Evolutionary conservation across 2,329 filamentous ascomycete genomes (phyloP).

Genomic region (Pseudodiploospora longispora): DNA sequence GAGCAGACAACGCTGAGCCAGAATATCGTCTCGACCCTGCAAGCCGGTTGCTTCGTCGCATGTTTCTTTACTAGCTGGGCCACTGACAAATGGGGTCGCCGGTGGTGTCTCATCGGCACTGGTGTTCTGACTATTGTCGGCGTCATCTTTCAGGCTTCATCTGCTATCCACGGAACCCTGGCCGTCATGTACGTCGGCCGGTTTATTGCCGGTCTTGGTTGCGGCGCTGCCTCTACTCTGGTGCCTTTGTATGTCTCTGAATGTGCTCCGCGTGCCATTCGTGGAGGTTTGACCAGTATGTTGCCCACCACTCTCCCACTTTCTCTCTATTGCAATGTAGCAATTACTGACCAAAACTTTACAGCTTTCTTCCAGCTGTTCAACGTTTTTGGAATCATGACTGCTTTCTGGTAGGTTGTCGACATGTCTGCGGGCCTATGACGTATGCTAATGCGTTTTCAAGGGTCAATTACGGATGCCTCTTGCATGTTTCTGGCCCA

Average conservation of each 20-base stretch:
- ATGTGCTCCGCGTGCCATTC: conserved; percentile 41
- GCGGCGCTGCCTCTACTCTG: conserved; percentile 41
- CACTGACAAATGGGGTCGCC: conserved; percentile 48
- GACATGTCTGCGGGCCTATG: neutral
- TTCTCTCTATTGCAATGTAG: no score
- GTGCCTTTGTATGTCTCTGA: conserved; percentile 40
- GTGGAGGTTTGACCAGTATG: conserved; percentile 39
- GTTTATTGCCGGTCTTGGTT: conserved; percentile 41
- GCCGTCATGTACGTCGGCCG: conserved; percentile 59
- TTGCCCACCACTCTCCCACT: neutral
- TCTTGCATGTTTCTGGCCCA: conserved; percentile 37
- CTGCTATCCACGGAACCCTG: conserved; percentile 44
- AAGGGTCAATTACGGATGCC: conserved; percentile 48
- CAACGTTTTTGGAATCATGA: conserved; percentile 36
- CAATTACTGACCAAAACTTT: conserved; percentile 1
- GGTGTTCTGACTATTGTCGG: conserved; percentile 52
- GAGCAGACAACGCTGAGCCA: conserved; percentile 47
- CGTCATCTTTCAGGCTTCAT: conserved; percentile 55
- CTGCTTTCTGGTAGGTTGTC: conserved; percentile 33
- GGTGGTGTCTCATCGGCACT: conserved; percentile 44
- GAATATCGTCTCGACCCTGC: conserved; percentile 63
- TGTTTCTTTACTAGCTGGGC: conserved; percentile 49
- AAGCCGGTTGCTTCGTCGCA: conserved; percentile 60
- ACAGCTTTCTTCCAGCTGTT: conserved; percentile 42
- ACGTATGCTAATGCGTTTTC: conserved; percentile 20